A percentile compares a stretch with the other conserved stretches of the same genome.
phyloP scores from a whole-genome alignment of 192 early-diverging fungal species.

The Coemansia sp. region DNA sequence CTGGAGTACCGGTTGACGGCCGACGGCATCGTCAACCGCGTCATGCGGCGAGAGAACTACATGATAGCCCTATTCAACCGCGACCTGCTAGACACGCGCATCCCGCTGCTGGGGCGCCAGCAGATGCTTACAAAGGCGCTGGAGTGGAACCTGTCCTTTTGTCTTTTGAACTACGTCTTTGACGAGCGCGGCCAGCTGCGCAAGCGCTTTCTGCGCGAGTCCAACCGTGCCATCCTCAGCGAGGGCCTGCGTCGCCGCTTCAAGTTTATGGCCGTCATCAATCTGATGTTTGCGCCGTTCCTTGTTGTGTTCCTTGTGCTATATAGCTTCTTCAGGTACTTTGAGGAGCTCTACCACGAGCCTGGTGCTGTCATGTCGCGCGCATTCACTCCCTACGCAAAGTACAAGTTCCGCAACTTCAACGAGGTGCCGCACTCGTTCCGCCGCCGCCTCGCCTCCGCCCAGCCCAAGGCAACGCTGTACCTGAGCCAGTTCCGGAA shows the following conservation, averaged over 20 bases:
- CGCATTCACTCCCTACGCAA: slow-evolving; percentile 80
- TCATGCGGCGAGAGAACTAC: slow-evolving; percentile 98
- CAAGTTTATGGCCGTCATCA: slow-evolving; percentile 82
- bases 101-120: slow-evolving; percentile 60
- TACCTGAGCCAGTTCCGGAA: slow-evolving; percentile 93
- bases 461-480: slow-evolving; percentile 69
- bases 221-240: slow-evolving; percentile 62
- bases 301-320: slow-evolving; percentile 76
- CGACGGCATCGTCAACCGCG: slow-evolving; percentile 84
- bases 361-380: slow-evolving; percentile 79
- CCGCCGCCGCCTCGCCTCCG: slow-evolving; percentile 68
- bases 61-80: slow-evolving; percentile 93
- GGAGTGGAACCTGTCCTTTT: slow-evolving; percentile 90
- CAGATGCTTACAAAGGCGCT: slow-evolving; percentile 82
- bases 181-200: slow-evolving; percentile 82
- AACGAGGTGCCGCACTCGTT: slow-evolving; percentile 96
- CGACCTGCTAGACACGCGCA: slow-evolving; percentile 76
- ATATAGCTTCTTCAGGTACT: slow-evolving; percentile 90
- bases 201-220: slow-evolving; percentile 76
- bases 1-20: slow-evolving; percentile 60
- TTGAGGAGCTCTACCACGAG: slow-evolving; percentile 81
- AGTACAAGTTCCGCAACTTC: slow-evolving; percentile 95
- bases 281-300: slow-evolving; percentile 84
- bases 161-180: slow-evolving; percentile 84
- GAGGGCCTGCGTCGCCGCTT: slow-evolving; percentile 76